Base-by-base conservation (phyloP, 2,329 filamentous ascomycete species). In the Penicillium sp. region DNA sequence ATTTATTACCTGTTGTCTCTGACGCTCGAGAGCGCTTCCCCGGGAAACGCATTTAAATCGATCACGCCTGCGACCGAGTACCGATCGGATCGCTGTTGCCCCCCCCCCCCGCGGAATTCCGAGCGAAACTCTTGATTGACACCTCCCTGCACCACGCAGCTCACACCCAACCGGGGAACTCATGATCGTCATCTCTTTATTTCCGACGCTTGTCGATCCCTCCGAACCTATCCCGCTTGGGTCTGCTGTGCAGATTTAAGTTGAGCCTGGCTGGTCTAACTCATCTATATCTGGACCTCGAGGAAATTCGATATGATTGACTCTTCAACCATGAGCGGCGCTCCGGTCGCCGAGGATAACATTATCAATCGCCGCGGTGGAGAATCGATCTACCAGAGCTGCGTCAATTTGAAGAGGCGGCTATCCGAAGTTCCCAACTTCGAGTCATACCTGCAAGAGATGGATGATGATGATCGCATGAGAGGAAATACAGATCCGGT, bases 301-400 rank as follows among this genome's bases (percentile, higher is more conserved):
- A 58, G 53, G 51, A 51, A 57, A 51, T 52, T 54, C 53, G 58
- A 61, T 41, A 71, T 72, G 69, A 67, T 69, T 51, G 59, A 66
- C 45, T 52, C 66, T 55, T 54, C 60, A 53, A 58, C 59, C 43
- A 61, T 63, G 54, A 64, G 59, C 48, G 65, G 67, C 54, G 65
- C 61, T 52, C 68, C 70, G 48, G 60, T 88, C 62, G 86, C 89
- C 53, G 88, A 86, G 52, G 80, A 87, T 68, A 96, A 95, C 70
- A 95, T 98, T 68, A 95, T 98, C 77, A 98, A 98, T 72, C 87
- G 91, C 70, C 87, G 88, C 67, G 93, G 90, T 67, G 90, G 95
- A 68, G 90, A 93, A 57, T 96, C 90, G 10, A 81, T 98, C 22
- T 98, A 95, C 70, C 91, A 97, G 70, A 95, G 95, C 69, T 97